Conservation (phyloP, 2,329 filamentous ascomycete genomes). For the Cordyceps cicadae region DNA sequence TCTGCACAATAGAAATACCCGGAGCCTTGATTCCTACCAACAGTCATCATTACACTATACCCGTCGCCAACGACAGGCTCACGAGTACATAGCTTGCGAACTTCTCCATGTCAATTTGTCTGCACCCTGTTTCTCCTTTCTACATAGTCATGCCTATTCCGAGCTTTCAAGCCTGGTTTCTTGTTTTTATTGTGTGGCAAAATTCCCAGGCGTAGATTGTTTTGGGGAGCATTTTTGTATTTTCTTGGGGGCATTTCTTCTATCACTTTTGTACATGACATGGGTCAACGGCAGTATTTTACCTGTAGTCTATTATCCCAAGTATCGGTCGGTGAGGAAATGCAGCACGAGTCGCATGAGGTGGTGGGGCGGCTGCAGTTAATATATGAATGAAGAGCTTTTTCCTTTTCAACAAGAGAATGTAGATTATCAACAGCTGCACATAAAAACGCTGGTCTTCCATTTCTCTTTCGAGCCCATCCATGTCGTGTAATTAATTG, state of each 20-base stretch:
- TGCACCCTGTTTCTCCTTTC: neutral
- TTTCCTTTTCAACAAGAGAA: neutral
- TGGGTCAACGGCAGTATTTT: neutral
- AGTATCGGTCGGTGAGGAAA: neutral
- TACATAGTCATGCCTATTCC: neutral
- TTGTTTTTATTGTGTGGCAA: neutral
- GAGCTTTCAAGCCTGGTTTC: neutral
- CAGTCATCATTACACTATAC: neutral
- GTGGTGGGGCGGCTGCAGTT: neutral
- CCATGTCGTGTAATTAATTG: neutral
- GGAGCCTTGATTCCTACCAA: neutral
- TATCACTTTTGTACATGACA: neutral
- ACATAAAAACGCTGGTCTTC: too few species aligned
- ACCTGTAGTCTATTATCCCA: neutral
- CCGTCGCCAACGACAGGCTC: neutral
- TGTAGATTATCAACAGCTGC: neutral
- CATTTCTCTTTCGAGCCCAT: too few species aligned
- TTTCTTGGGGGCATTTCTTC: neutral
- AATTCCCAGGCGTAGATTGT: neutral
- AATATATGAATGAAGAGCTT: slow-evolving; percentile 5
- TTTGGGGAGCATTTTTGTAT: slow-evolving; percentile 6
- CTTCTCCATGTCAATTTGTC: neutral
- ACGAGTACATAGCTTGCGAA: slow-evolving; percentile 5
- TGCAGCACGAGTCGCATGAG: neutral
- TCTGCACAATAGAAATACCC: slow-evolving; percentile 15